Evolutionary conservation across 2,329 filamentous ascomycete species (phyloP), one percentile per base, ranked within the genome.

Genomic region (Neofusicoccum sp.): DNA sequence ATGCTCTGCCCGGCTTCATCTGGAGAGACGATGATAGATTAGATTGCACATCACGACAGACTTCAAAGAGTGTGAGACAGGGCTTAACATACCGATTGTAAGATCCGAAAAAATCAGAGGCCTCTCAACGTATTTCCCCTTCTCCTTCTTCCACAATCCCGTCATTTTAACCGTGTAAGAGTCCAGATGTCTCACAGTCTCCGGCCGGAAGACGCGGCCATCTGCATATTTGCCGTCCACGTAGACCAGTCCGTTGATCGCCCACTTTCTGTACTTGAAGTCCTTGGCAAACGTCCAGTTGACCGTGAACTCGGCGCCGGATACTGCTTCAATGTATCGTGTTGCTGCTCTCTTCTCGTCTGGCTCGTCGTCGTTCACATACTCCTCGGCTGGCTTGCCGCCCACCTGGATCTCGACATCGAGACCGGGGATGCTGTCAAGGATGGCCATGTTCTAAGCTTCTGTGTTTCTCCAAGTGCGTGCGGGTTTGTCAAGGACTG

Each of bases 301-400:
- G 2, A 71, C 54, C 4, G 38, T 58, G 44, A 76, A 73, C 5
- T 69, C 58, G 0, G 66, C 65, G 8, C 65, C 70, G 2, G 70
- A 69, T 2, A 48, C 61, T 0, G 69, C 68, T 57, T 75, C 70
- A 30, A 76, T 64, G 48, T 74, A 75, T 16, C 69, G 75, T 0
- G 66, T 69, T 3, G 68, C 58, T 0, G 59, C 61, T 2, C 54
- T 64, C 0, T 43, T 26, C 4, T 24, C 14, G 33, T 38, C 36
- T 2, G 31, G 26, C 9, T 58, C 26, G 1, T 67, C 63, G 30
- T 58, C 34, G 2, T 72, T 66, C 4, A 68, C 65, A 45, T 69
- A 71, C 45, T 76, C 71, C 16, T 64, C 36, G 8, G 71, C 56
- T 0, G 63, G 30, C 1, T 34, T 36, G 4, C 64, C 65, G 14